Evolutionary conservation across 1,139 yeast genomes (phyloP), one percentile per base, ranked within the genome.

Genomic region (Pneumocystis oryctolagi): DNA sequence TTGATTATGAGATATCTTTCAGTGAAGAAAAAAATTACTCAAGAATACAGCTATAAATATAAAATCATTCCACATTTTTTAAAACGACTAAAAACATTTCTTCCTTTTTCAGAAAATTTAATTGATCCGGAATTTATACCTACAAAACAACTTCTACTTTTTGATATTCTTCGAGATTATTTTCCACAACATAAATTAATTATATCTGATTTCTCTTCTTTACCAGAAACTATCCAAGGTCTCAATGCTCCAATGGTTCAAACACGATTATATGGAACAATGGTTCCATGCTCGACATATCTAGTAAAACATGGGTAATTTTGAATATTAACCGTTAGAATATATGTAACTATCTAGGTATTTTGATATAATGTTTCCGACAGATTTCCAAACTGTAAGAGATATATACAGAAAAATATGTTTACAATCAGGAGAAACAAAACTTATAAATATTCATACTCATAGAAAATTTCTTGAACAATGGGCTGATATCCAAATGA

Each of bases 321-420:
- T 14, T 28, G 31, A 14, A 47, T 28, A 47, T 5, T 47, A n/a
- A n/a, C n/a, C n/a, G 16, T 47, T 12, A 28, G 25, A 47, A 47
- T 18, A 47, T 25, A 14, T 25, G 20, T n/a, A 47, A 25, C 25
- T 12, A 9, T 9, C 14, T 47, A 47, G 55, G 16, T 85, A 80
- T 69, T 88, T 87, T 71, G 95, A 88, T 72, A 88, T 89, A 62
- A 82, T 87, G 84, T 88, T 88, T 71, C 88, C 95, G 5, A 88
- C 96, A 0, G 87, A 88, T 70, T 89, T 89, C 72, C 76, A 76
- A 8, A 73, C 83, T 18, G 82, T 85, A 3, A 78, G 82, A 60
- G 84, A 82, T 63, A 66, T 88, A 66, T 89, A 89, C n/a, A 47
- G 30, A 47, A 28, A 20, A 47, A 16, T 28, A 5, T 47, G 55